phyloP scores from a whole-genome alignment of 2,329 filamentous ascomycete species.

The Ceratocystiopsis minuta region DNA sequence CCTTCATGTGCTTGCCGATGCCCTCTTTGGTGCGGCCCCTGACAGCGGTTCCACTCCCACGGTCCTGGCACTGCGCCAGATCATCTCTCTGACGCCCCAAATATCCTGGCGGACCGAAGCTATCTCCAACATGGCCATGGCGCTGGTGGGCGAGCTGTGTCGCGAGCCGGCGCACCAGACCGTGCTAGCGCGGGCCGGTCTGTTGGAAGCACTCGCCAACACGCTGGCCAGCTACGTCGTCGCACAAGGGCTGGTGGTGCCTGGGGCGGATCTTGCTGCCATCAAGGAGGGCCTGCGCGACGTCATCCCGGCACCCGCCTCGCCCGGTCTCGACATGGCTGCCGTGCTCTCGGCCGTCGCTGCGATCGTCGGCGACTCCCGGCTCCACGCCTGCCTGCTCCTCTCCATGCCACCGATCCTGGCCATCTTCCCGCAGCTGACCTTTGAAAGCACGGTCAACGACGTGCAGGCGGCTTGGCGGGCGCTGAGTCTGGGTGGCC shows the following conservation, averaged over 20 bases:
- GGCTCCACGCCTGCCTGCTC: conserved; percentile 56
- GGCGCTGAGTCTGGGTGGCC: conserved; percentile 33
- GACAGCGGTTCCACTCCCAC: no score
- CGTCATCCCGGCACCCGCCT: conserved; percentile 43
- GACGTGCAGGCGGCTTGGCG: conserved; percentile 32
- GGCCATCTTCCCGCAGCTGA: conserved; percentile 46
- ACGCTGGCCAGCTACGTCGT: conserved; percentile 56
- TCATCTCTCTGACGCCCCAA: conserved; percentile 41
- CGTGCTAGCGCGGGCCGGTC: conserved; percentile 50
- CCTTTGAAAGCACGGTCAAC: conserved; percentile 28
- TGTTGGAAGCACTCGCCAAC: conserved; percentile 62
- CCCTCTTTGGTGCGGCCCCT: conserved; percentile 37
- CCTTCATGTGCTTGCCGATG: conserved; percentile 31
- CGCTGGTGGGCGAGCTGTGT: conserved; percentile 41
- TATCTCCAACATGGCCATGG: conserved; percentile 28
- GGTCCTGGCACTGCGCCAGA: conserved; percentile 41
- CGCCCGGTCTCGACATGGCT: conserved; percentile 39
- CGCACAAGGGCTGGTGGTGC: conserved; percentile 48
- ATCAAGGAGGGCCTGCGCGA: conserved; percentile 35
- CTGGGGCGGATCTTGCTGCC: conserved; percentile 38
- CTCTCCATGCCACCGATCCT: conserved; percentile 50
- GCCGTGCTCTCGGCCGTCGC: conserved; percentile 62
- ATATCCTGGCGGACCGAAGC: conserved; percentile 29
- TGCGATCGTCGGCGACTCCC: conserved; percentile 61
- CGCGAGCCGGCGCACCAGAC: conserved; percentile 51